Base-by-base conservation (phyloP, 2,329 filamentous ascomycete species). In the Sporothrix schenckii region DNA sequence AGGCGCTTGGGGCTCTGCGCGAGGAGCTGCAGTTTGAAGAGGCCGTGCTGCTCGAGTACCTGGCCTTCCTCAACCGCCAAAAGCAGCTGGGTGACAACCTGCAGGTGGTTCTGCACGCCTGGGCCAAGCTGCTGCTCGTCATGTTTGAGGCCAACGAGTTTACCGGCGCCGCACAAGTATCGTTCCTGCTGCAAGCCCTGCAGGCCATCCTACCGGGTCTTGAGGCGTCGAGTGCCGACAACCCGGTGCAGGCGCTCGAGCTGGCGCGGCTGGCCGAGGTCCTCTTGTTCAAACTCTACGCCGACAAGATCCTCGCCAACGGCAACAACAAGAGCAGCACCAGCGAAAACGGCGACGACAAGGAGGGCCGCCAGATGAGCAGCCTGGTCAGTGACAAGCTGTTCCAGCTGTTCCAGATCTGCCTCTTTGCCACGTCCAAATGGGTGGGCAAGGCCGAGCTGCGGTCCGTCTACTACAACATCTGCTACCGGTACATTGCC, bases 201-300 rank as follows among this genome's bases (percentile, higher is more conserved):
- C 94, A 98, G 77, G 87, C 94, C 16, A 91, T 96, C 65, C 84
- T 97, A 7, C 94, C 95, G 0, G 96, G 93, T 73, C 86, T 99
- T 14, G 94, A 98, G 77, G 86, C 86, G 21, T 91, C 91, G 66
- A 88, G 92, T 70, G 85, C 87, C 5, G 88, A 91, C 11, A 88
- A 91, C 70, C 84, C 89, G 0, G 83, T 85, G 16, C 90, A 93
- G 69, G 91, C 92, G 3, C 82, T 90, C 34, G 89, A 96, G 76
- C 84, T 97, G 30, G 91, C 92, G 19, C 89, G 88, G 74, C 84
- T 97, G n/a, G 89, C 90, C 13, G 89, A 90, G 76, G 85, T 90
- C 24, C 82, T 95, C 1, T 83, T 94, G 4, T 91, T 89, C 77
- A 88, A 91, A 78, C 82, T 95, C 75, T 87, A 93, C 78, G 82